These are phyloP conservation scores for Leucosporidium creatinivorum DNA, from an alignment of 768 basidiomycete genomes.

Conservation along the genomic window DNA sequence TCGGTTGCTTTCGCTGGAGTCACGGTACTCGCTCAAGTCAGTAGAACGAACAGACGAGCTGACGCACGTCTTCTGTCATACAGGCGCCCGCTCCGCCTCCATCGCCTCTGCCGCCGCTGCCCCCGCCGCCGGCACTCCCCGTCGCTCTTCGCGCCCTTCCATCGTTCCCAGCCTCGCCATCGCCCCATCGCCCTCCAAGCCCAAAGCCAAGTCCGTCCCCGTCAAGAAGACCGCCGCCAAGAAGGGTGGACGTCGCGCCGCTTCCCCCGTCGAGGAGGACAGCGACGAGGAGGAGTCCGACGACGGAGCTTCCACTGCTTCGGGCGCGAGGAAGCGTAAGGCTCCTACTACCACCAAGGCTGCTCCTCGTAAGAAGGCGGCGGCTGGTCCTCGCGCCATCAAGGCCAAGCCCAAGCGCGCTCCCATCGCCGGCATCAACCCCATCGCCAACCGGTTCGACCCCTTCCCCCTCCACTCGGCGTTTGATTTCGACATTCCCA, in stretches of 20 bases:
- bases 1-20: too few species aligned
- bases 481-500: neutral
- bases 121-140: neutral
- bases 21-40: too few species aligned
- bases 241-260: neutral
- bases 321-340: slow-evolving; percentile 10
- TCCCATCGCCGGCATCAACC: slow-evolving; percentile 18
- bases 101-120: neutral
- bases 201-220: neutral
- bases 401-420: slow-evolving; percentile 10
- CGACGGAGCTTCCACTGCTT: neutral
- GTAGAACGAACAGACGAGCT: too few species aligned
- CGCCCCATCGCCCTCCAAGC: neutral
- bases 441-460: slow-evolving; percentile 6
- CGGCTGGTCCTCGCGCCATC: neutral
- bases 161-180: slow-evolving; percentile 2
- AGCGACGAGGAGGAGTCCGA: slow-evolving; percentile 11
- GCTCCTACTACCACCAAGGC: neutral
- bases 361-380: neutral
- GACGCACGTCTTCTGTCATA: too few species aligned
- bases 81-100: slow-evolving; percentile 18
- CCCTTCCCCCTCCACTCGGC: slow-evolving; percentile 1
- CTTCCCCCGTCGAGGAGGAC: slow-evolving; percentile 1
- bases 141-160: slow-evolving; percentile 24
- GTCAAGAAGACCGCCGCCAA: neutral